A percentile compares a stretch with the other conserved stretches of the same genome.
These are phyloP conservation scores for Chrysanthemum lavandulifolium DNA, from an alignment of 129 eudicot species.

Conservation along the genomic window DNA sequence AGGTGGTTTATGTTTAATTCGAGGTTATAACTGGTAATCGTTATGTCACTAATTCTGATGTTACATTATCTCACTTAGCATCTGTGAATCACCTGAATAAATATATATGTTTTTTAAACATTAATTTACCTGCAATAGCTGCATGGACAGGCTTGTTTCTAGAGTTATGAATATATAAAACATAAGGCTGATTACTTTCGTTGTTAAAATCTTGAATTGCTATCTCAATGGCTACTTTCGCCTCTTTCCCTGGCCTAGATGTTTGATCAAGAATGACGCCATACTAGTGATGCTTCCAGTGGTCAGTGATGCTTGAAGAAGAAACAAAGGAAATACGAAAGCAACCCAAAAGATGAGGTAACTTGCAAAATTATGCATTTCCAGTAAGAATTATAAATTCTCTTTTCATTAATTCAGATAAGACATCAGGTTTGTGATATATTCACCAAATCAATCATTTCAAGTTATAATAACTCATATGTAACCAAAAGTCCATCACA, in stretches of 20 bases:
- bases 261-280: constrained; percentile 44
- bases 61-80: neutral
- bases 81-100: neutral
- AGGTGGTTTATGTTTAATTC: too few relatives aligned
- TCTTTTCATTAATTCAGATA: constrained; percentile 1
- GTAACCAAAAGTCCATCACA: constrained; percentile 23
- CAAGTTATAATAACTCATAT: neutral
- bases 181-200: constrained; percentile 17
- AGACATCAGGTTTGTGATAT: constrained; percentile 4
- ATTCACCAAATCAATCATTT: constrained; percentile 9
- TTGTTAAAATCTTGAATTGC: constrained; percentile 44
- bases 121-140: constrained; percentile 36
- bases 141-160: constrained; percentile 30
- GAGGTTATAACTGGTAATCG: too few relatives aligned
- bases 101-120: neutral
- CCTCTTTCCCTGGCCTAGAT: constrained; percentile 47
- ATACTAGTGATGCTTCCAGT: constrained; percentile 19
- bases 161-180: constrained; percentile 27
- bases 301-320: constrained; percentile 25
- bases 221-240: constrained; percentile 48
- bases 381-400: neutral
- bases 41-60: too few relatives aligned
- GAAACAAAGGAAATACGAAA: constrained; percentile 18
- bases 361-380: constrained; percentile 18
- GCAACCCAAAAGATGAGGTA: constrained; percentile 9